A percentile compares a stretch with the other conserved stretches of the same genome.
Conservation (phyloP, 257 asterid species). For the Gentiana straminea region DNA sequence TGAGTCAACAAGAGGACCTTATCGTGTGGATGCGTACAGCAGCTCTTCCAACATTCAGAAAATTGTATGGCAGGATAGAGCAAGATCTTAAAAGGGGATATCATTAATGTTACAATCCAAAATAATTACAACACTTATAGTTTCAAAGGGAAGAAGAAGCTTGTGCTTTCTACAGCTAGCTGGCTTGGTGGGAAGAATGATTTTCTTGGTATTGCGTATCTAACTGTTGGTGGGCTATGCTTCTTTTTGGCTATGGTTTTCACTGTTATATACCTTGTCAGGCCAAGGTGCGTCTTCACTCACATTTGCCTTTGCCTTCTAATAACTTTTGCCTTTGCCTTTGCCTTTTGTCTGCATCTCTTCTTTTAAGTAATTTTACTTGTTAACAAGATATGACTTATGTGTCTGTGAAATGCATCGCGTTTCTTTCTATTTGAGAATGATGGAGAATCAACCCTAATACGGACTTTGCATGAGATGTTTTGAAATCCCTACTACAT, state of each 20-base stretch:
- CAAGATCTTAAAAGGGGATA: conserved; percentile 43
- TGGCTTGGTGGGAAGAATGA: conserved; percentile 91
- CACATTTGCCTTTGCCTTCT: neutral
- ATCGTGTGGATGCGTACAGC: conserved; percentile 97
- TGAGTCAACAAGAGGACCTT: conserved; percentile 70
- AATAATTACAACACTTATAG: conserved; percentile 74
- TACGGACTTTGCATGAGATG: neutral
- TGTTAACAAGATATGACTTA: no score
- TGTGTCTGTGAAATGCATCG: no score
- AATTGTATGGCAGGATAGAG: conserved; percentile 71
- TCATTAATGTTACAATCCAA: conserved; percentile 39
- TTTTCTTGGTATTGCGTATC: conserved; percentile 76
- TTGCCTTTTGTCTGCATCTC: neutral
- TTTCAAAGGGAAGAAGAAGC: conserved; percentile 78
- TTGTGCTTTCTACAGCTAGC: conserved; percentile 82
- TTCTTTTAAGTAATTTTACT: no score
- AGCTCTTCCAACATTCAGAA: conserved; percentile 87
- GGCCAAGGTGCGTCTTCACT: conserved; percentile 48
- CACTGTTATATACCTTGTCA: conserved; percentile 50
- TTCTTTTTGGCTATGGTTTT: conserved; percentile 58
- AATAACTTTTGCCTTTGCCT: no score
- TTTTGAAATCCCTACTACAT: no score
- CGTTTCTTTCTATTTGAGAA: neutral
- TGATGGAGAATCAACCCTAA: neutral
- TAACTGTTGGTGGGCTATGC: conserved; percentile 76